A percentile compares a stretch with the other conserved stretches of the same genome.
phyloP scores from a whole-genome alignment of 129 eudicot genomes.

The Mikania micrantha region DNA sequence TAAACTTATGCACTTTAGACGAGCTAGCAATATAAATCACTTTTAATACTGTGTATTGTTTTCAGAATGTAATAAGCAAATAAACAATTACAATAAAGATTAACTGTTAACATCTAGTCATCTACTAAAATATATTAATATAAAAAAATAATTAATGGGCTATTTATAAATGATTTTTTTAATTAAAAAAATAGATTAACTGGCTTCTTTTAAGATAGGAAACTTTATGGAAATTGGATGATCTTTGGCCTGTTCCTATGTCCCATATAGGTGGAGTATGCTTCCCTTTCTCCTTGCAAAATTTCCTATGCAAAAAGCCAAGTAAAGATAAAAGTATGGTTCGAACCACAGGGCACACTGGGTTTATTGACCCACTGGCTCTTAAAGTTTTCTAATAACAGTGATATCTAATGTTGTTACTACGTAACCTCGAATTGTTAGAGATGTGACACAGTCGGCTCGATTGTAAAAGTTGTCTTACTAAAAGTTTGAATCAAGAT shows the following conservation, averaged over 20 bases:
- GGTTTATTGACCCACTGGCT: too few species aligned
- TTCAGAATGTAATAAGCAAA: not conserved
- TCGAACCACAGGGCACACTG: too few species aligned
- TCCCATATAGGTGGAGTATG: constrained; percentile 15
- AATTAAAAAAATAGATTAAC: not conserved
- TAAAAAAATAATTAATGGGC: not conserved
- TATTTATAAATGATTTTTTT: not conserved
- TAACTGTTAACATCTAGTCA: not conserved
- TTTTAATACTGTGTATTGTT: not conserved
- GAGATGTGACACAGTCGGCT: too few species aligned
- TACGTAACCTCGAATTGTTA: too few species aligned
- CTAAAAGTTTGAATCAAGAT: too few species aligned
- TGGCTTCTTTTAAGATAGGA: constrained; percentile 6
- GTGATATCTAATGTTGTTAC: not conserved
- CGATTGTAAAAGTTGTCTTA: too few species aligned
- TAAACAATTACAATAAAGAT: not conserved
- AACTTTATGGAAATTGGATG: constrained; percentile 17
- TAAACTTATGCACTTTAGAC: not conserved
- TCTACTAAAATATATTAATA: not conserved
- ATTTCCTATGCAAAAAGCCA: constrained; percentile 19
- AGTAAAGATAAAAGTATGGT: not conserved
- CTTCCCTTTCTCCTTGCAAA: constrained; percentile 26
- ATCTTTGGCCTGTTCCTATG: constrained; percentile 8
- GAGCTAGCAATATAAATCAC: not conserved
- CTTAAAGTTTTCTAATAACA: not conserved